Evolutionary conservation across 176 grass and related monocot species (phyloP), one percentile per base, ranked within the genome.

Genomic region (Bonia amplexicaulis): DNA sequence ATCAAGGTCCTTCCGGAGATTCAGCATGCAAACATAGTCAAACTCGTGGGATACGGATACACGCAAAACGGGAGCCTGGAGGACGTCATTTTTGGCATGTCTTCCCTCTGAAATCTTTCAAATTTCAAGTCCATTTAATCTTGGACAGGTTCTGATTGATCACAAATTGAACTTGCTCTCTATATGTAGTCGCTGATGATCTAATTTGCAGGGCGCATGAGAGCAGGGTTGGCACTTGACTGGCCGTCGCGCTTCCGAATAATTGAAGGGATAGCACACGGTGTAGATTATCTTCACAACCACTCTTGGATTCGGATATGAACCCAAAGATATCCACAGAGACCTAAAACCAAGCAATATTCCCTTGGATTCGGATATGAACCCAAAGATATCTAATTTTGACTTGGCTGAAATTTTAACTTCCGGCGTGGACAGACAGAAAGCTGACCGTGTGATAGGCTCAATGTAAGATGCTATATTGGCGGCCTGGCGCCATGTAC

Each of bases 211-310:
- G 66, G 75, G 41, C n/a, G 12, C 13, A 6, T 0, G 1, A n/a
- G 0, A 7, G 47, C 2, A 39, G 45, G 65, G 5, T 1, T 16
- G 6, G 2, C 6, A 20, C 16, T 80, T 2, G 26, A 69, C 53
- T 86, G 84, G 53, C 16, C 27, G 2, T 5, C n/a, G 4, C 75
- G 65, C 12, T 71, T 86, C 45, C 53, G 20, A 22, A 80, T 86
- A 46, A 80, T 86, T 37, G 66, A 86, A 86, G 66, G 84, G 20
- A 63, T 80, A 77, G 76, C 13, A 7, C 27, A 79, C 3, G 84
- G 76, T 27, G 0, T 15, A 29, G 37, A 6, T 37, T 78, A 85
- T 61, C 26, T 86, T 19, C 66, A 86, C 75, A 55, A 71, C 1
- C 41, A 79, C 39, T 79, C 75, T 0, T 58, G 65, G 7, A 0